Evolutionary conservation across 2,329 filamentous ascomycete species (phyloP).

Genomic region (Aspergillus udagawae): DNA sequence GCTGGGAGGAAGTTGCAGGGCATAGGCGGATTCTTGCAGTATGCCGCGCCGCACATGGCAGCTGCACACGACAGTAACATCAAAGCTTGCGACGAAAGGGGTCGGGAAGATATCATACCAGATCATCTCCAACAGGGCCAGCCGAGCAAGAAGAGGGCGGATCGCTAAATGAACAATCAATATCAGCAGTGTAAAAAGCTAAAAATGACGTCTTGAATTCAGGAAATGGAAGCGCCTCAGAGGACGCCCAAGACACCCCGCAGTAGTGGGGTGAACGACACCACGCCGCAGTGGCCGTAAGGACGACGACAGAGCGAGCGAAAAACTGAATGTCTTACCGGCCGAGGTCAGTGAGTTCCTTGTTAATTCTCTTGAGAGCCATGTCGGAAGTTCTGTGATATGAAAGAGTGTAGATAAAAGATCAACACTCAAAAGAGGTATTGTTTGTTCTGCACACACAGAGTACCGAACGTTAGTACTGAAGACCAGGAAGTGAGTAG

Average conservation of each 20-base stretch:
- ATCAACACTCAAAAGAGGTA: constrained; percentile 7
- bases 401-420: constrained; percentile 3
- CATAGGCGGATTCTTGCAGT: not conserved
- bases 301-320: constrained; percentile 3
- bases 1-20: not conserved
- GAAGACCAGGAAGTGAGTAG: not conserved
- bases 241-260: constrained; percentile 14
- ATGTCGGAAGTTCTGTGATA: constrained; percentile 30
- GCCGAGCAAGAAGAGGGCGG: constrained; percentile 98
- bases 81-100: constrained; percentile 4
- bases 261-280: constrained; percentile 18
- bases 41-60: constrained; percentile 23
- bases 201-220: constrained; percentile 7
- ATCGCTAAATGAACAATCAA: constrained; percentile 59
- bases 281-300: not conserved
- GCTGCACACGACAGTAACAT: constrained; percentile 9
- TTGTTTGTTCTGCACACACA: constrained; percentile 16
- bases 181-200: not conserved
- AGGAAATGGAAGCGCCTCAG: not conserved
- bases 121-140: constrained; percentile 91
- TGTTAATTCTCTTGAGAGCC: constrained; percentile 53
- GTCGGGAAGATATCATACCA: constrained; percentile 61
- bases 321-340: constrained; percentile 37
- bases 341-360: constrained; percentile 51
- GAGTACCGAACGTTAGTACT: constrained; percentile 5